Base-by-base conservation (phyloP, 1,139 yeast genomes). In the Saccharomyces pastorianus region DNA sequence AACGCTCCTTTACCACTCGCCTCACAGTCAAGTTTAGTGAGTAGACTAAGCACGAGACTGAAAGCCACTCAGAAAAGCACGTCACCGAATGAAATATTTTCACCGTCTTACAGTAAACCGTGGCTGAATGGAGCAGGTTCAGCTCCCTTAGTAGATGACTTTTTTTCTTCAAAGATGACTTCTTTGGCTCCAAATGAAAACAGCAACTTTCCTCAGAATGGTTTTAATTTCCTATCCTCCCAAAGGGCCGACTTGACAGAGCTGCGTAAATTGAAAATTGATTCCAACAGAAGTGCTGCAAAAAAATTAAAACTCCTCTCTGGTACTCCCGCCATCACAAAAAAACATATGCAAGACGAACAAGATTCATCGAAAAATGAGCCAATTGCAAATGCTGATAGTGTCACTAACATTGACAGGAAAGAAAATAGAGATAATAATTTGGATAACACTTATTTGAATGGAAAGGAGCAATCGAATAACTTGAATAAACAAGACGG, bases 231-330 rank as follows among this genome's bases (percentile, higher is more conserved):
- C 54, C 23, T 65, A 47, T 51, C 27, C 54, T 53, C 49, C 17
- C 42, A 58, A 54, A 23, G 51, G 47, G 52, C 50, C 23, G 62
- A 58, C 28, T 42, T 60, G 7, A 56, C 66, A 5, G 65, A 59
- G 9, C 49, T 69, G 53, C 65, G 70, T 17, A 73, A 67, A 53
- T 54, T 73, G 48, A 72, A 69, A 47, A 71, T 73, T 23, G 76
- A 73, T 48, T 67, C 72, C n/a, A 58, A 61, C 3, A 69, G 76
- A 62, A 71, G 74, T 48, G 74, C 73, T 4, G 71, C 74, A 1
- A 71, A 73, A 58, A 71, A 71, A 55, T 49, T 68, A 44, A 71
- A 68, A 53, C 60, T 73, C 4, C 64, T 73, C 47, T 70, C 73
- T 25, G 70, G 73, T 2, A 53, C 59, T 14, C 60, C 73, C 11